Percentiles rank a stretch among this genome's conserved stretches.
Conservation (phyloP, 306 rosid species). For the Prunus mume region DNA sequence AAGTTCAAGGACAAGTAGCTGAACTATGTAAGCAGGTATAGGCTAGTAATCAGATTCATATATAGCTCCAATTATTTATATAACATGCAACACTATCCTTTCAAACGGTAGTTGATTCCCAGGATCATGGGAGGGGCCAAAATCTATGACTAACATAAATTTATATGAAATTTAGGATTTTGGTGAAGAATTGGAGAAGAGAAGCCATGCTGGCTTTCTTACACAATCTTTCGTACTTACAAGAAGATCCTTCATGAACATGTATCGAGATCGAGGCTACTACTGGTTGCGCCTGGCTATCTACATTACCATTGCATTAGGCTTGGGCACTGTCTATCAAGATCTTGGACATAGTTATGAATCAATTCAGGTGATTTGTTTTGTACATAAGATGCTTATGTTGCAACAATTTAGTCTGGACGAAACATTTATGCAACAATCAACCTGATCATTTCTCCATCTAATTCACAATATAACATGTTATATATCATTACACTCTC, state of each 20-base stretch:
- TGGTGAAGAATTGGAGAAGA: slow-evolving; percentile 23
- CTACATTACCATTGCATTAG: slow-evolving; percentile 33
- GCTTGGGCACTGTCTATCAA: slow-evolving; percentile 45
- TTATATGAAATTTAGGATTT: slow-evolving; percentile 17
- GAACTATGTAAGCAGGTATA: slow-evolving; percentile 39
- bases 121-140: not conserved
- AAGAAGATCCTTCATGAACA: slow-evolving; percentile 57
- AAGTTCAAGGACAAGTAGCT: slow-evolving; percentile 33
- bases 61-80: not conserved
- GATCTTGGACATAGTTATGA: slow-evolving; percentile 25
- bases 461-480: too few relatives aligned
- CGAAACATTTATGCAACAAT: too few relatives aligned
- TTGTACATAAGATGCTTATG: not conserved
- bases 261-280: slow-evolving; percentile 63
- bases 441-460: too few relatives aligned
- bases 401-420: too few relatives aligned
- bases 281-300: slow-evolving; percentile 60
- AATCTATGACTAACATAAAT: not conserved
- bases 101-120: too few relatives aligned
- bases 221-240: slow-evolving; percentile 51
- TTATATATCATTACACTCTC: too few relatives aligned
- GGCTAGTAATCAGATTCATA: slow-evolving; percentile 1
- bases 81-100: not conserved
- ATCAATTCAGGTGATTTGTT: slow-evolving; percentile 43
- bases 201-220: slow-evolving; percentile 42